These are phyloP conservation scores for Mortierella antarctica DNA, from an alignment of 192 early-diverging fungal species.

Conservation along the genomic window DNA sequence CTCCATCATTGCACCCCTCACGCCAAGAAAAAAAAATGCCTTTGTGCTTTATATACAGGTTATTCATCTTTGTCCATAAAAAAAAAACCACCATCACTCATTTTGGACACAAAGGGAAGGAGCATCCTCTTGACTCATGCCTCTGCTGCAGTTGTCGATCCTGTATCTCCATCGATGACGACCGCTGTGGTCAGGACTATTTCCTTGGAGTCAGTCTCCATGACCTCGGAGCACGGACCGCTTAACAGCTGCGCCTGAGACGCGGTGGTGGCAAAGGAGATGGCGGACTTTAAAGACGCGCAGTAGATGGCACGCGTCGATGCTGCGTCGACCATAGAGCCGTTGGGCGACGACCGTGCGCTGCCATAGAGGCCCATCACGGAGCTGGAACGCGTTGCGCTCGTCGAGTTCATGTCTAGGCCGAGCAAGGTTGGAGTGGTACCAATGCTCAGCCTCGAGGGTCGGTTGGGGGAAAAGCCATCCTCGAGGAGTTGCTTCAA, in stretches of 20 bases:
- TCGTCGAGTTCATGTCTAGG: constrained; percentile 9
- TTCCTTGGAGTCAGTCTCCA: neutral
- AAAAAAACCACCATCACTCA: neutral
- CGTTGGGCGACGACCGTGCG: constrained; percentile 26
- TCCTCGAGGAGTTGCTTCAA: neutral
- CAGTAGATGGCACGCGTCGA: constrained; percentile 30
- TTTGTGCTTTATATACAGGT: too few relatives aligned
- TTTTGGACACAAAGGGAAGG: too few relatives aligned
- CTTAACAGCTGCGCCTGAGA: neutral
- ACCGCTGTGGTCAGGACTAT: neutral
- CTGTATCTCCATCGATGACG: too few relatives aligned
- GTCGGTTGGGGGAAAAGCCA: neutral
- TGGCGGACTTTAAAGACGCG: constrained; percentile 18
- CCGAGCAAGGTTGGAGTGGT: constrained; percentile 1
- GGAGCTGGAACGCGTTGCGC: constrained; percentile 8
- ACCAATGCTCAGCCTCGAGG: neutral
- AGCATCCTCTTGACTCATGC: neutral
- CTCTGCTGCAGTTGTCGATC: neutral
- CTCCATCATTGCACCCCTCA: too few relatives aligned
- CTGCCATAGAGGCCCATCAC: constrained; percentile 33
- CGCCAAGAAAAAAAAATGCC: constrained; percentile 5
- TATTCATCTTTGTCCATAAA: neutral
- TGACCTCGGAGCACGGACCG: neutral
- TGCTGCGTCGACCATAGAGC: constrained; percentile 19
- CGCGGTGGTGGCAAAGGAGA: constrained; percentile 20